Evolutionary conservation across 1,139 yeast species (phyloP).

Genomic region (Hyphopichia buzzinii): DNA sequence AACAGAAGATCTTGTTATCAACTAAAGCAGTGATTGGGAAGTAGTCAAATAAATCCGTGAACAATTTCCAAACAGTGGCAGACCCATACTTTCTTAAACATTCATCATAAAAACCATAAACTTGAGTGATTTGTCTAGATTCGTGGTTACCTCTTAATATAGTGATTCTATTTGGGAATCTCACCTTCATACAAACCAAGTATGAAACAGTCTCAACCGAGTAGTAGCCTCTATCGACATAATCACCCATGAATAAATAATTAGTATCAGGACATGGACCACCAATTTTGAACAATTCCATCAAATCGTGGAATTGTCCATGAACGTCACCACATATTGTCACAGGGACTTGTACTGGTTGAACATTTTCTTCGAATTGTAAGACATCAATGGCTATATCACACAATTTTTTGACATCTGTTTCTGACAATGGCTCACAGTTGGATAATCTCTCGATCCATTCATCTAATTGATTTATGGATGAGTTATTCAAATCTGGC

Average conservation of each 20-base stretch:
- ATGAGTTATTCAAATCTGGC: slow-evolving; percentile 25
- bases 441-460: slow-evolving; percentile 81
- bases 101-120: slow-evolving; percentile 97
- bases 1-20: slow-evolving; percentile 85
- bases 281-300: slow-evolving; percentile 86
- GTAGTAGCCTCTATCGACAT: slow-evolving; percentile 95
- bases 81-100: slow-evolving; percentile 93
- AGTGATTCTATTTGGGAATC: slow-evolving; percentile 92
- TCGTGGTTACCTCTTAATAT: slow-evolving; percentile 96
- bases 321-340: slow-evolving; percentile 99
- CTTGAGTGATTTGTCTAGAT: slow-evolving; percentile 95
- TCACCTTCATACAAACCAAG: slow-evolving; percentile 85
- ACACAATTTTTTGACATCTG: slow-evolving; percentile 78
- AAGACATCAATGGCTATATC: slow-evolving; percentile 88
- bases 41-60: slow-evolving; percentile 82
- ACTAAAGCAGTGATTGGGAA: slow-evolving; percentile 92
- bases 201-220: slow-evolving; percentile 89
- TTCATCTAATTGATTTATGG: slow-evolving; percentile 70
- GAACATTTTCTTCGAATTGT: slow-evolving; percentile 90
- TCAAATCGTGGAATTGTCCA: slow-evolving; percentile 93
- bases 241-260: slow-evolving; percentile 88
- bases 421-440: slow-evolving; percentile 83
- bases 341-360: slow-evolving; percentile 89
- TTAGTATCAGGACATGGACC: slow-evolving; percentile 88
- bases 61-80: slow-evolving; percentile 87